Percentiles rank a stretch among this genome's conserved stretches.
phyloP scores from a whole-genome alignment of 306 rosid species.

The Ormosia semicastrata region DNA sequence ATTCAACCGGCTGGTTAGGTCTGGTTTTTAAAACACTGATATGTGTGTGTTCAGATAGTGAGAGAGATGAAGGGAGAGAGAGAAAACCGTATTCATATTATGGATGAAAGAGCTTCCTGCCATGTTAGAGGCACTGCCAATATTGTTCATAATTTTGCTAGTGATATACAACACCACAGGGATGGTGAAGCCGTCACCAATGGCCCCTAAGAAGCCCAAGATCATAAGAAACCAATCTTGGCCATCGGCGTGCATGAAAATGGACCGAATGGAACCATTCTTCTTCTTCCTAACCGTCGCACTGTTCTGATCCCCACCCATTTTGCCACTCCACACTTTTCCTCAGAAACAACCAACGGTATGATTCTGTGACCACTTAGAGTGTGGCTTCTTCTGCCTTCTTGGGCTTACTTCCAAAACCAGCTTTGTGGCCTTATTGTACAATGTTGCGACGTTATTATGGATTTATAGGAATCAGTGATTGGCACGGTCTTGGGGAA shows the following conservation, averaged over 20 bases:
- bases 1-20: no score
- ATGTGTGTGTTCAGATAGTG: no score
- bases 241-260: slow-evolving; percentile 80
- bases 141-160: slow-evolving; percentile 41
- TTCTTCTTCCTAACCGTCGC: slow-evolving; percentile 27
- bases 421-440: slow-evolving; percentile 2
- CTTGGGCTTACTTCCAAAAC: slow-evolving; percentile 20
- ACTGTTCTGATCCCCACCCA: slow-evolving; percentile 26
- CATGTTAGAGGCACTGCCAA: slow-evolving; percentile 22
- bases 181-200: slow-evolving; percentile 67
- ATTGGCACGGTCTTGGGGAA: not conserved
- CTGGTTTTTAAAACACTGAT: no score
- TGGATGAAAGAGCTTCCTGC: not conserved
- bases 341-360: slow-evolving; percentile 25
- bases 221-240: slow-evolving; percentile 54
- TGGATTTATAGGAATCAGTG: slow-evolving; percentile 32
- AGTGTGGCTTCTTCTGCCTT: not conserved
- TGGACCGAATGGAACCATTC: slow-evolving; percentile 49
- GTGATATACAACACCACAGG: slow-evolving; percentile 47
- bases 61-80: not conserved
- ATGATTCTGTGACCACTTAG: slow-evolving; percentile 14
- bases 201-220: slow-evolving; percentile 62
- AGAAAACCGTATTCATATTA: slow-evolving; percentile 35
- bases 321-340: not conserved
- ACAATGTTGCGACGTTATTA: not conserved